Evolutionary conservation across 805 yeast species (phyloP).

Genomic region (Ogataea thermomethanolica): DNA sequence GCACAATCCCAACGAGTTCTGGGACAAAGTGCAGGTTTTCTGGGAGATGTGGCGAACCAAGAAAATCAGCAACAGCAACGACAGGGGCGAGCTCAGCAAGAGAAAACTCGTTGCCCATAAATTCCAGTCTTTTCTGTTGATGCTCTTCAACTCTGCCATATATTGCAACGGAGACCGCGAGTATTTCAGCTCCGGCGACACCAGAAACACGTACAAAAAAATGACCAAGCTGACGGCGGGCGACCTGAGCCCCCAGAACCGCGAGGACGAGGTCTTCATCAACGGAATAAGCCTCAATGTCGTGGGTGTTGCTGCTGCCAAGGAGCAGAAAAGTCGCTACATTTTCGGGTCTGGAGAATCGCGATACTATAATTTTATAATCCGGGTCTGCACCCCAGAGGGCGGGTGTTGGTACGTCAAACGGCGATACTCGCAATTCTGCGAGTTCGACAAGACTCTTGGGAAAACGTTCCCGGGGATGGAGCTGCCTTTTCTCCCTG

Average conservation of each 20-base stretch:
- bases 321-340: conserved; percentile 24
- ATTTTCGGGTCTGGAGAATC: conserved; percentile 24
- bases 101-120: conserved; percentile 59
- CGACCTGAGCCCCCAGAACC: conserved; percentile 35
- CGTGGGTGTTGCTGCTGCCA: conserved; percentile 52
- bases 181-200: conserved; percentile 40
- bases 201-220: conserved; percentile 38
- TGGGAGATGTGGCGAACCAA: conserved; percentile 73
- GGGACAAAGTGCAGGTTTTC: conserved; percentile 83
- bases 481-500: conserved; percentile 39
- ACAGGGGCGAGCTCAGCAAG: conserved; percentile 73
- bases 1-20: conserved; percentile 41
- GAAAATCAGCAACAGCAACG: conserved; percentile 68
- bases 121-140: conserved; percentile 56
- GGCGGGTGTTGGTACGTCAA: conserved; percentile 46
- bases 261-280: conserved; percentile 35
- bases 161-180: conserved; percentile 54
- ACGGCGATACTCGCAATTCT: conserved; percentile 68
- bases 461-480: conserved; percentile 65
- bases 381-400: conserved; percentile 39
- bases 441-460: conserved; percentile 49
- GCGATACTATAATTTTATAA: conserved; percentile 43
- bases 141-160: conserved; percentile 73
- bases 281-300: conserved; percentile 66
- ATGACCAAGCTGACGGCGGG: conserved; percentile 31